phyloP scores from a whole-genome alignment of 257 asterid species.

The Solanum megistacrolobum region DNA sequence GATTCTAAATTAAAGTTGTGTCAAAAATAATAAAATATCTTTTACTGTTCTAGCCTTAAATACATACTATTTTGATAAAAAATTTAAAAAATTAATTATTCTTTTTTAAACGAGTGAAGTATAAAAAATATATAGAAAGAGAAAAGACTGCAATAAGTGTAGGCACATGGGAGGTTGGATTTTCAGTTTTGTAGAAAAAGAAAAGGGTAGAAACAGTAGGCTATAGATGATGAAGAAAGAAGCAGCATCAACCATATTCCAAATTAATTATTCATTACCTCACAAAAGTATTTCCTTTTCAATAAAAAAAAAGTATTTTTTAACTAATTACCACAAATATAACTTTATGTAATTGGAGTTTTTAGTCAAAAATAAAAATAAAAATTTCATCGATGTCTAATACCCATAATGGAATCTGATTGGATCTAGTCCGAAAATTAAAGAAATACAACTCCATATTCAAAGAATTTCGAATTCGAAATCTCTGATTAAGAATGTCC shows the following conservation, averaged over 20 bases:
- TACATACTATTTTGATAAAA: no score
- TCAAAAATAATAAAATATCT: fast-evolving
- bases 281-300: neutral
- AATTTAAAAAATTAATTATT: no score
- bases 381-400: no score
- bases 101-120: no score
- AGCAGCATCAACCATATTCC: neutral
- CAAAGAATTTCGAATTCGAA: fast-evolving
- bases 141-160: neutral
- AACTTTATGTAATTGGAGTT: neutral
- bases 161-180: constrained; percentile 9
- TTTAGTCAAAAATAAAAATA: neutral
- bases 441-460: neutral
- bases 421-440: no score
- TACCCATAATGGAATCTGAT: neutral
- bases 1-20: no score
- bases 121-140: neutral
- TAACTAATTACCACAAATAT: neutral
- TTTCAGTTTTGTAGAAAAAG: constrained; percentile 1
- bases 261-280: neutral
- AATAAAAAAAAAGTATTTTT: neutral
- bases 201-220: neutral
- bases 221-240: neutral
- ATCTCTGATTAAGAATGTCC: no score
- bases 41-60: no score